Evolutionary conservation across 2,329 filamentous ascomycete genomes (phyloP), one percentile per base, ranked within the genome.

Genomic region (Helotiales sp.): DNA sequence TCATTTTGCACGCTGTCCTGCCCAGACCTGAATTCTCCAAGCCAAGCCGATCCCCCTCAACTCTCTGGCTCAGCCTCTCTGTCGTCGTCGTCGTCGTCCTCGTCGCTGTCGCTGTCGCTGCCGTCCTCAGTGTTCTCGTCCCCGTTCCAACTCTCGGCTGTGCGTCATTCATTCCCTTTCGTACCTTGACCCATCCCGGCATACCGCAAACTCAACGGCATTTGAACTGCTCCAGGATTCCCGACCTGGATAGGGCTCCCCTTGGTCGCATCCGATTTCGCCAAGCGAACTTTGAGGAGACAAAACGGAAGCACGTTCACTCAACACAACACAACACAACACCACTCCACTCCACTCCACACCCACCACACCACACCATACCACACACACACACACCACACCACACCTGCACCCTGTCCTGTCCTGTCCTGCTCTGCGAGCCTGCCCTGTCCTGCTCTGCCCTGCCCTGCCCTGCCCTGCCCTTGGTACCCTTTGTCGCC

Each of bases 231-330:
- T 30, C 61, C 45, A 62, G 62, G 66, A 55, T 63, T 63, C 66
- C 59, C 61, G 57, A 47, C 58, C 62, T 52, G 40, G 49, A 52
- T 65, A 65, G 52, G 50, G 62, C 66, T 54, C 40, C 32, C 43
- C 49, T 62, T 61, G 62, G 57, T n/a, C 30, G 58, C 58, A 22
- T 50, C 63, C 40, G 45, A 64, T 45, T 57, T 34, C 62, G 62
- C 59, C 50, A 65, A 65, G 63, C 24, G 30, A 62, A 63, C 32
- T 49, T 40, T 60, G 37, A 40, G 34, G 40, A 55, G 34, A 61
- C 62, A 70, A 62, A 67, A 62, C 57, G 52, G 65, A 65, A 55
- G 49, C 54, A 63, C 60, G 61, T 50, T 64, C 62, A 63, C 67
- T 66, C 64, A 57, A 60, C 66, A 69, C 55, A 67, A 10, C 52